Base-by-base conservation (phyloP, 805 yeast genomes). In the Blastobotrys robertii region DNA sequence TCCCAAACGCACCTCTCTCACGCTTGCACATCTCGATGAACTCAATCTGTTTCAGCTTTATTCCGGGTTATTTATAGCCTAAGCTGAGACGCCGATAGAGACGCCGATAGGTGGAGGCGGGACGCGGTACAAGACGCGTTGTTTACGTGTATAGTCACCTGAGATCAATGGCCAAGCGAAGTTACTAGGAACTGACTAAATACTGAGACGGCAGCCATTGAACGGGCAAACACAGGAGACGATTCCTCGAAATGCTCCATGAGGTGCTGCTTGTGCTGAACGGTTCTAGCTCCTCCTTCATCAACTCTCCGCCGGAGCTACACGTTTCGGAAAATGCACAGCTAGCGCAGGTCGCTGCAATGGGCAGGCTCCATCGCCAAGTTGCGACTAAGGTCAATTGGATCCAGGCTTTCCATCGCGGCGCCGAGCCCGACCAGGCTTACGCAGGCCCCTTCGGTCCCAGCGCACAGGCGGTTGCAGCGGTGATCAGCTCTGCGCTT, bases 231-330 rank as follows among this genome's bases (percentile, higher is more conserved):
- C 25, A 19, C 25, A 19, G 6, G 4, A 4, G 6, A 19, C 25
- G 25, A 6, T 4, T 19, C n/a, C n/a, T n/a, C n/a, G 29, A 14
- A 11, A 54, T 54, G 58, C 46, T 52, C 19, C 57, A 53, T 25
- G 56, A 54, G 34, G 39, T 52, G 8, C 37, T 54, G 44, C 39
- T 53, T 16, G 53, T 50, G 6, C 38, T 53, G 37, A 51, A 54
- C 5, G 57, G 57, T 28, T 46, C 39, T 32, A 36, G 30, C 12
- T 47, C 54, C 30, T 44, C 44, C 8, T 37, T 52, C 5, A 38
- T 41, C 11, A 19, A 34, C 1, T 31, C 41, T n/a, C 31, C 30
- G 8, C 32, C 38, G 11, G 42, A 31, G 6, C 37, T 52, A 13
- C 53, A 50, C 39, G 43, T 50, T 3, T 43, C 53, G 2, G 56